These are phyloP conservation scores for Mycena filopes DNA, from an alignment of 768 basidiomycete genomes.

Conservation along the genomic window DNA sequence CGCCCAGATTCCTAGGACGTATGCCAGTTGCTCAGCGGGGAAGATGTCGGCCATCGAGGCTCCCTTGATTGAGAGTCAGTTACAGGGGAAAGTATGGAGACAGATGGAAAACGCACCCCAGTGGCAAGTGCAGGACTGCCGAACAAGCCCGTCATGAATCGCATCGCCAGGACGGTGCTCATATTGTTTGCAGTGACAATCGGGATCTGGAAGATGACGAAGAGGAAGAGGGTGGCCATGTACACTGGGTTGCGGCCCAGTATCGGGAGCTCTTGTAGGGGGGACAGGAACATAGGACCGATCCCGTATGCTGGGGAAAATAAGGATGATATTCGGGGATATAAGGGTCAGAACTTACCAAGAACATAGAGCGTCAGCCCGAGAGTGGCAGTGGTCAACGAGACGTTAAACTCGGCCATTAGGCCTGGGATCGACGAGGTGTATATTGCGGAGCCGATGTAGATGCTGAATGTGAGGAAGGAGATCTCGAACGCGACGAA, in stretches of 20 bases:
- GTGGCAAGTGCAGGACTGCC: slow-evolving; percentile 46
- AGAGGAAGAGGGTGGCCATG: slow-evolving; percentile 26
- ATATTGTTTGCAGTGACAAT: slow-evolving; percentile 43
- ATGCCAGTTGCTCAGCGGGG: slow-evolving; percentile 7
- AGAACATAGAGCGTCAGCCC: not conserved
- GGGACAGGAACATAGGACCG: not conserved
- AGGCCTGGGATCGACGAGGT: not conserved
- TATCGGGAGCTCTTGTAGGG: not conserved
- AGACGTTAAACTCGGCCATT: not conserved
- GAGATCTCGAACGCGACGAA: not conserved
- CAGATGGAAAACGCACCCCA: slow-evolving; percentile 24
- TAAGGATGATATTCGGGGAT: not conserved
- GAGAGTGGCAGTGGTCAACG: not conserved
- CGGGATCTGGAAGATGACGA: slow-evolving; percentile 45
- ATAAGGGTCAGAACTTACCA: not conserved
- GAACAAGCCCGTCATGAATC: slow-evolving; percentile 47
- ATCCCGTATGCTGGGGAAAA: not conserved
- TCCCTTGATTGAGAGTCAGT: not conserved
- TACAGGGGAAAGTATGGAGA: too few relatives aligned
- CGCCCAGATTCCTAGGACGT: slow-evolving; percentile 15
- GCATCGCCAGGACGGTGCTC: slow-evolving; percentile 41
- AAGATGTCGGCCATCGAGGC: slow-evolving; percentile 9
- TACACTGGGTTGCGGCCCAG: not conserved
- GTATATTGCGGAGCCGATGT: not conserved
- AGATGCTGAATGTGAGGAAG: slow-evolving; percentile 1